Evolutionary conservation across 768 basidiomycete genomes (phyloP), one percentile per base, ranked within the genome.

Genomic region (Mycena sanguinolenta): DNA sequence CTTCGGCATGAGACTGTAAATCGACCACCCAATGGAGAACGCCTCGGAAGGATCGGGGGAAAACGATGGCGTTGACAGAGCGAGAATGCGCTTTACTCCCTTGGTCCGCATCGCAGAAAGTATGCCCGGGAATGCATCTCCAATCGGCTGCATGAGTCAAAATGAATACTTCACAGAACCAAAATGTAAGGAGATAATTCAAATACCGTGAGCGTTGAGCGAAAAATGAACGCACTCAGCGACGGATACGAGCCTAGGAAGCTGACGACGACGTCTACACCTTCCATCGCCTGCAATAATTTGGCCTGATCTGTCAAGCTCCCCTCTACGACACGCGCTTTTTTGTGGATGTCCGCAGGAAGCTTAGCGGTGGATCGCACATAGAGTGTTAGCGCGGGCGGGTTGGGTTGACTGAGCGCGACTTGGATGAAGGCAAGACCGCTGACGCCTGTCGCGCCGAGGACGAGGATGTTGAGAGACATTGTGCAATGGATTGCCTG

Each of bases 61-160:
- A 36, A 58, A 69, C 44, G 67, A 57, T 13, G 54, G 61, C 46
- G 67, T 69, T 34, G 67, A 69, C 23, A 69, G 49, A 23, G 67
- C 67, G 28, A 69, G 36, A 27, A 69, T 69, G 54, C 67, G 67
- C 30, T 55, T 69, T 2, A 44, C 67, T 46, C 67, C 67, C 25
- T 58, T 69, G 25, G 67, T 54, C 28, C 61, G 30, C 67, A 69
- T 69, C 8, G 61, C 60, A 4, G 67, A 46, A 14, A 69, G 46
- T 27, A 69, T 63, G 44, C 36, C 46, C 44, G 32, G n/a, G 46
- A 63, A 63, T n/a, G 67, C 25, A 36, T 69, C 61, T 17, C 54
- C 67, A 19, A 69, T 39, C 0, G 67, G 67, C 67, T 69, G 44
- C 23, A 32, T 44, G 17, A 50, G 25, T 16, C 13, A 12, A 8